phyloP scores from a whole-genome alignment of 1,139 yeast species.

The Geotrichum australiense region DNA sequence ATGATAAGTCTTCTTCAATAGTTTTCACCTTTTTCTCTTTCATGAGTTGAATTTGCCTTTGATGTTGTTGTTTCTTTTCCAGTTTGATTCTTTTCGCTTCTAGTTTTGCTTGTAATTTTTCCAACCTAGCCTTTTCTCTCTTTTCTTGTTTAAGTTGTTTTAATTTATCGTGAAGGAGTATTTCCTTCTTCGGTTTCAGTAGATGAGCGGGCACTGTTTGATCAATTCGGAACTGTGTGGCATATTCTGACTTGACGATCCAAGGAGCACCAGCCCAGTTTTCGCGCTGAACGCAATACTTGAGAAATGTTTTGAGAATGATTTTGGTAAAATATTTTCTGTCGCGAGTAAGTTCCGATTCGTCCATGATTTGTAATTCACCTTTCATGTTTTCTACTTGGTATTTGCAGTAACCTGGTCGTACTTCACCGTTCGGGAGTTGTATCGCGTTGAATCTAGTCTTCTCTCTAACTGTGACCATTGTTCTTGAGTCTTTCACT shows the following conservation, averaged over 20 bases:
- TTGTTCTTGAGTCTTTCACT: conserved; percentile 39
- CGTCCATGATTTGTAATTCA: conserved; percentile 57
- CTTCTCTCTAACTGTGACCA: conserved; percentile 54
- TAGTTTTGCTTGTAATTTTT: conserved; percentile 13
- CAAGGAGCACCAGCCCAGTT: conserved; percentile 92
- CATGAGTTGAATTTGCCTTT: conserved; percentile 12
- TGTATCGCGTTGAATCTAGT: conserved; percentile 36
- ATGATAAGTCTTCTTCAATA: conserved; percentile 25
- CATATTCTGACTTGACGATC: conserved; percentile 78
- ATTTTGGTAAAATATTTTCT: conserved; percentile 84
- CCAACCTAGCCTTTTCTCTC: conserved; percentile 14
- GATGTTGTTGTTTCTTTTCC: conserved; percentile 16
- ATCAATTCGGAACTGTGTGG: conserved; percentile 34
- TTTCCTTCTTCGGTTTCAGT: conserved; percentile 19
- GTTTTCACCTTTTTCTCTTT: conserved; percentile 6
- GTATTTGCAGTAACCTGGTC: conserved; percentile 63
- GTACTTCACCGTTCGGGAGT: conserved; percentile 41
- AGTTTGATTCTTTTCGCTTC: conserved; percentile 17
- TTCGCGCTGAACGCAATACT: conserved; percentile 74
- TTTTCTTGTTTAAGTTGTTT: conserved; percentile 16
- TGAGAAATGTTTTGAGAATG: conserved; percentile 81
- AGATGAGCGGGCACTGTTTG: conserved; percentile 32
- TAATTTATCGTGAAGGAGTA: conserved; percentile 17
- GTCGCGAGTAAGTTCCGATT: conserved; percentile 68
- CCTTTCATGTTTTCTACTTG: conserved; percentile 52